Evolutionary conservation across 2,329 filamentous ascomycete species (phyloP), one percentile per base, ranked within the genome.

Genomic region (Didymosphaeria variabile): DNA sequence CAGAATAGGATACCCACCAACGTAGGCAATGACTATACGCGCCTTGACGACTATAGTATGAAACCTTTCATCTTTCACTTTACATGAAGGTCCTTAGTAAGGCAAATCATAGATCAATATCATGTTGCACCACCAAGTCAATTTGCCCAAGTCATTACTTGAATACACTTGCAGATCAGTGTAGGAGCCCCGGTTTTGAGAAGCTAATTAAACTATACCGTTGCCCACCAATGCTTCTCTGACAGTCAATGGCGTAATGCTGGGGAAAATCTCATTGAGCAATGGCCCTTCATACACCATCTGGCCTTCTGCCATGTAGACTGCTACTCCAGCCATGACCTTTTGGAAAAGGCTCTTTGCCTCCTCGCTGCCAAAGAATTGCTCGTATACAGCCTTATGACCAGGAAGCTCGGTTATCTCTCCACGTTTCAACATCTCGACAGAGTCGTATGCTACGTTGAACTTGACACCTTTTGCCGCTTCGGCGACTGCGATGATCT

Each of bases 321-420:
- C n/a, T 15, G 49, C 53, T n/a, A 51, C 15, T 13, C 32, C 47
- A n/a, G 64, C 8, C 17, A 58, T 44, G 26, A 60, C 51, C n/a
- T 40, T 44, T 34, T 55, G 49, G 9, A 58, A 23, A 42, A 44
- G 23, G 8, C 26, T 32, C 17, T 52, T 53, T n/a, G 31, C 51
- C 2, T 53, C 51, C 5, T 23, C 23, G 23, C 57, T 56, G 19
- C 55, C 52, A 53, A 61, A 61, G 13, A 38, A 4, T 12, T 49
- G 19, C 15, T 42, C 17, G 23, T 53, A 53, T 29, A n/a, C 32
- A 12, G 26, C 38, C 26, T 23, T 54, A 21, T 67, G 55, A 0
- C 40, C 55, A 1, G 63, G 61, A 19, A 69, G 46, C 53, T 62
- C 57, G 12, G 64, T 66, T n/a, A 66, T 49, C 44, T 67, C 55